Conservation (phyloP, 352 stramenopile genomes). For the Aphanomyces astaci region DNA sequence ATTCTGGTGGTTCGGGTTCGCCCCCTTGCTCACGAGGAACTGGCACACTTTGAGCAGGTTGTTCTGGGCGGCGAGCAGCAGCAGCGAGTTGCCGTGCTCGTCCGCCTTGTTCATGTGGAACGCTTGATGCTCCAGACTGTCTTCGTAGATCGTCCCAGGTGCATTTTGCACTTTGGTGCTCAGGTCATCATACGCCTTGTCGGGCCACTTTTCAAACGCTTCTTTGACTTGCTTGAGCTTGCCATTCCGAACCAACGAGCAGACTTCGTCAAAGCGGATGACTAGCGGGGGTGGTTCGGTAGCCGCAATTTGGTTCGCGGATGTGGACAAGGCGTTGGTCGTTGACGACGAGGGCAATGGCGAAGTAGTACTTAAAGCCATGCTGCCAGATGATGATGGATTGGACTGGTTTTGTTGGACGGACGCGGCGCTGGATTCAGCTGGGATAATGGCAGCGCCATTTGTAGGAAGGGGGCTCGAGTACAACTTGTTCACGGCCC, state of each 20-base stretch:
- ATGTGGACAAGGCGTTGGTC: conserved; percentile 20
- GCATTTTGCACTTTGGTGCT: conserved; percentile 63
- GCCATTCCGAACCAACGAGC: conserved; percentile 75
- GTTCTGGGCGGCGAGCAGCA: conserved; percentile 85
- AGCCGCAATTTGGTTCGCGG: too few relatives aligned
- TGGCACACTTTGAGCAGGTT: conserved; percentile 83
- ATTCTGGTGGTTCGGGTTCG: conserved; percentile 90
- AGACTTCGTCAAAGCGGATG: conserved; percentile 67
- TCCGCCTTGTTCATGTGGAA: conserved; percentile 87
- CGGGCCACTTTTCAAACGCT: conserved; percentile 67
- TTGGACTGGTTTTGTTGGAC: too few relatives aligned
- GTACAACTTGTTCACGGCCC: conserved; percentile 24
- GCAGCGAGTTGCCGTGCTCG: conserved; percentile 85
- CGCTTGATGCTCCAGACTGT: conserved; percentile 80
- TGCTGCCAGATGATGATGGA: too few relatives aligned
- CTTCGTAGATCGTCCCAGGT: conserved; percentile 85
- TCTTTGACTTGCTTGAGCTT: conserved; percentile 86
- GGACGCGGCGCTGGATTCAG: background rate
- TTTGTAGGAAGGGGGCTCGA: conserved; percentile 32
- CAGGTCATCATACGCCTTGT: conserved; percentile 79
- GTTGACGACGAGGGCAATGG: conserved; percentile 31
- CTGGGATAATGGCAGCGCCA: background rate
- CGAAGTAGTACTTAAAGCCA: too few relatives aligned
- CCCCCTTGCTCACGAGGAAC: conserved; percentile 82
- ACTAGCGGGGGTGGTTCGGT: conserved; percentile 39